A percentile compares a stretch with the other conserved stretches of the same genome.
Evolutionary conservation across 2,329 filamentous ascomycete species (phyloP).

Genomic region (Colletotrichum sublineola): DNA sequence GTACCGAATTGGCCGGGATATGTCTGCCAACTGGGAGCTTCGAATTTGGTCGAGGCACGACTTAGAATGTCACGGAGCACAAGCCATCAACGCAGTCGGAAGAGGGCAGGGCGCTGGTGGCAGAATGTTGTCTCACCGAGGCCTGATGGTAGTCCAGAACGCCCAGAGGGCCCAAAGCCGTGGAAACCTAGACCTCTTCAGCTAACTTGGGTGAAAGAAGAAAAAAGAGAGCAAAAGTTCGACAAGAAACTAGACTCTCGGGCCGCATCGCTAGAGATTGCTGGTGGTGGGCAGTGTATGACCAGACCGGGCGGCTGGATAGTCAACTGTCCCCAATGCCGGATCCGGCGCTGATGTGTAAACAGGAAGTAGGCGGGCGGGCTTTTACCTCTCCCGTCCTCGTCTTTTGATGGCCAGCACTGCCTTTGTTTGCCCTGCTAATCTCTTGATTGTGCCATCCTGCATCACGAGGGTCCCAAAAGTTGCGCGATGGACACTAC

Average conservation of each 20-base stretch:
- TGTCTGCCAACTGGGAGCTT: background rate
- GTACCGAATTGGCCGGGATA: background rate
- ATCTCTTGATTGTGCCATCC: background rate
- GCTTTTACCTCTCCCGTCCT: background rate
- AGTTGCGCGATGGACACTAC: background rate
- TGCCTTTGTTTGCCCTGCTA: slow-evolving; percentile 4
- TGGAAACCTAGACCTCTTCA: background rate
- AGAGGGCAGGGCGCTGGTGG: background rate
- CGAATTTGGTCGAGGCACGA: background rate
- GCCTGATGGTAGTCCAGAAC: background rate
- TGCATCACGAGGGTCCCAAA: background rate
- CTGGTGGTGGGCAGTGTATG: background rate
- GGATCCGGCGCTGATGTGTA: slow-evolving; percentile 9
- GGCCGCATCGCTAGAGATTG: background rate
- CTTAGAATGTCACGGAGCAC: background rate
- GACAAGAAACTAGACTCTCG: background rate
- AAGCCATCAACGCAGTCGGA: background rate
- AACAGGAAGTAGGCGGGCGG: background rate
- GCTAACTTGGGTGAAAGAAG: background rate
- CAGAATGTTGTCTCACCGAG: background rate
- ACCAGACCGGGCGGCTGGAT: background rate
- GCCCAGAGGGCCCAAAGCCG: background rate
- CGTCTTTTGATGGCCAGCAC: background rate
- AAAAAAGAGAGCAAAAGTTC: background rate
- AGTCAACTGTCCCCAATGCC: background rate